Percentiles rank a stretch among this genome's conserved stretches.
Evolutionary conservation across 1,284 basidiomycete species (phyloP).

Genomic region (Ceratobasidium sp.): DNA sequence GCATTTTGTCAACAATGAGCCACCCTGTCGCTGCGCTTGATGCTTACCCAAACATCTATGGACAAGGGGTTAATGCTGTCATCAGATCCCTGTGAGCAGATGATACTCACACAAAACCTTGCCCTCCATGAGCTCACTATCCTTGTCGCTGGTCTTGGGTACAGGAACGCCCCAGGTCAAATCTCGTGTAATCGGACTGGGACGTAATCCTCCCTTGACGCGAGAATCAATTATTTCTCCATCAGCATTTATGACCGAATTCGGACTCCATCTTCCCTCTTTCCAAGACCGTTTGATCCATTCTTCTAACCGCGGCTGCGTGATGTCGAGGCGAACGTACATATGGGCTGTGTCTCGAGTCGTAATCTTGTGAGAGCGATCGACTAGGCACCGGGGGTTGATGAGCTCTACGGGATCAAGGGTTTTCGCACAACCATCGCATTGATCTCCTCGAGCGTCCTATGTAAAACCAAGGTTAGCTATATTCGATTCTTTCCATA

Average conservation of each 20-base stretch:
- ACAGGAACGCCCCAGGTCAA: constrained; percentile 97
- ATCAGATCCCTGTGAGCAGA: not conserved
- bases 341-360: constrained; percentile 89
- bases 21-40: not conserved
- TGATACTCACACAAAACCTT: constrained; percentile 90
- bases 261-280: constrained; percentile 89
- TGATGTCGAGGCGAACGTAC: constrained; percentile 85
- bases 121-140: constrained; percentile 83
- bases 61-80: constrained; percentile 37
- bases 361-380: constrained; percentile 78
- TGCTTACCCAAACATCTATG: constrained; percentile 83
- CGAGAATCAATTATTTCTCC: constrained; percentile 92
- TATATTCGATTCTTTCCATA: not conserved
- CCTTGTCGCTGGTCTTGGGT: constrained; percentile 70
- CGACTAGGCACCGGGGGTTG: constrained; percentile 92
- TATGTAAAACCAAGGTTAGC: constrained; percentile 47
- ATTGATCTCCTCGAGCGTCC: constrained; percentile 99
- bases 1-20: not conserved
- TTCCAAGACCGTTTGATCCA: constrained; percentile 87
- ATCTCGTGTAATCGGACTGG: constrained; percentile 93
- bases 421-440: constrained; percentile 92
- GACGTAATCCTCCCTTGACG: constrained; percentile 84
- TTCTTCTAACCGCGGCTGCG: constrained; percentile 85
- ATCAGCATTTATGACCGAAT: constrained; percentile 86
- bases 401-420: constrained; percentile 93